phyloP scores from a whole-genome alignment of 192 early-diverging fungal species.

The Podila horticola region DNA sequence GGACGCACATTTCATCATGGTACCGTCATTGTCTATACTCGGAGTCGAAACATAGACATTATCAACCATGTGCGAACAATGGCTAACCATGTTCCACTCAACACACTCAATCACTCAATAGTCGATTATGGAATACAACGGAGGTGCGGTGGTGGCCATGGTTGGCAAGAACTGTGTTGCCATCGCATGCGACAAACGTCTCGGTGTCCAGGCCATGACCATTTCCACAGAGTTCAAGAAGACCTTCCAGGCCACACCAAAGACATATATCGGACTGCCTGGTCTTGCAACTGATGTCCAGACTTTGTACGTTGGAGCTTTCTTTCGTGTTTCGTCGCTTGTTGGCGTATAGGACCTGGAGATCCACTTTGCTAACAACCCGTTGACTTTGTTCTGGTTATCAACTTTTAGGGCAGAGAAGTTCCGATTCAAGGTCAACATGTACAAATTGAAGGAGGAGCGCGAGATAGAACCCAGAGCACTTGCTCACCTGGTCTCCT shows the following conservation, averaged over 20 bases:
- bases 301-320: constrained; percentile 79
- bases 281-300: constrained; percentile 97
- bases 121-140: constrained; percentile 95
- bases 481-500: constrained; percentile 92
- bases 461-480: constrained; percentile 95
- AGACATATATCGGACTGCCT: constrained; percentile 88
- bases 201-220: constrained; percentile 93
- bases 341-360: too few relatives aligned
- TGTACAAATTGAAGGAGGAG: constrained; percentile 97
- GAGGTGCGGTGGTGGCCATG: constrained; percentile 95
- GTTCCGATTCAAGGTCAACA: constrained; percentile 93
- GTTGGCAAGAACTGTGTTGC: constrained; percentile 98
- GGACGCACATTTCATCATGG: background rate
- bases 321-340: background rate
- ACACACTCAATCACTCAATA: constrained; percentile 22
- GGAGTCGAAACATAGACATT: too few relatives aligned
- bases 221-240: constrained; percentile 97
- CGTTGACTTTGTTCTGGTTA: background rate
- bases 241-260: constrained; percentile 88
- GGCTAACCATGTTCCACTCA: too few relatives aligned
- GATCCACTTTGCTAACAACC: too few relatives aligned
- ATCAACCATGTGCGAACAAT: too few relatives aligned
- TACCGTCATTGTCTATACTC: background rate
- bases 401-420: constrained; percentile 71
- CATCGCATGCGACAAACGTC: constrained; percentile 94